Conservation (phyloP, 2,329 filamentous ascomycete species). For the Atkinsonella texensis region DNA sequence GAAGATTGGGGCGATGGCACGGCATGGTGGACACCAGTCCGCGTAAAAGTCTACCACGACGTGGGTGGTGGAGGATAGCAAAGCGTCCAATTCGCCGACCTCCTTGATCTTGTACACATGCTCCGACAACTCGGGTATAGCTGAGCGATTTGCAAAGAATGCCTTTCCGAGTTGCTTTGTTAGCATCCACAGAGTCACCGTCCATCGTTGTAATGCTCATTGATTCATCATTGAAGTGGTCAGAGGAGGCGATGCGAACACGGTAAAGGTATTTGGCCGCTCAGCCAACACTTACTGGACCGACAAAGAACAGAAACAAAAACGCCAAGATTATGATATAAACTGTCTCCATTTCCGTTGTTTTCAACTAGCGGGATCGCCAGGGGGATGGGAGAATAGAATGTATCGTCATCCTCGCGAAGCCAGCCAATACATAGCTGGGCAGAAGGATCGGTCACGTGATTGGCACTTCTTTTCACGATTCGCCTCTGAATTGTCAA, state of each 20-base stretch:
- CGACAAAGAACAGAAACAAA: neutral
- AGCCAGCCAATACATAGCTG: too few species aligned
- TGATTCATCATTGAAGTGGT: too few species aligned
- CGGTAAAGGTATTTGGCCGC: neutral
- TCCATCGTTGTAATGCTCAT: neutral
- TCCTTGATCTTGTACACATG: slow-evolving; percentile 23
- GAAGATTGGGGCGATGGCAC: slow-evolving; percentile 33
- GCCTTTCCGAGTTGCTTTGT: neutral
- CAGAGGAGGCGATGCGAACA: neutral
- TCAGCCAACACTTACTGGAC: neutral
- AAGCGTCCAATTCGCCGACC: slow-evolving; percentile 21
- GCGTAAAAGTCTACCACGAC: slow-evolving; percentile 38
- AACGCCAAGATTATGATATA: neutral
- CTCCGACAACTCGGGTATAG: slow-evolving; percentile 28
- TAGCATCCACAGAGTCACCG: neutral
- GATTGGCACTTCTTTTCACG: too few species aligned
- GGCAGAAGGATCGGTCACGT: too few species aligned
- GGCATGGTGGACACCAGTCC: slow-evolving; percentile 39
- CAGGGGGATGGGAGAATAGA: too few species aligned
- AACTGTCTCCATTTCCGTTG: neutral
- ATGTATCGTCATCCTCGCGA: too few species aligned
- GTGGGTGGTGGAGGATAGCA: slow-evolving; percentile 26
- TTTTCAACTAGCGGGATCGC: too few species aligned
- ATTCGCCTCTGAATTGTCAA: too few species aligned
- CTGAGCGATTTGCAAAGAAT: slow-evolving; percentile 7